Base-by-base conservation (phyloP, 148 eudicot genomes). In the Selenicereus undatus region DNA sequence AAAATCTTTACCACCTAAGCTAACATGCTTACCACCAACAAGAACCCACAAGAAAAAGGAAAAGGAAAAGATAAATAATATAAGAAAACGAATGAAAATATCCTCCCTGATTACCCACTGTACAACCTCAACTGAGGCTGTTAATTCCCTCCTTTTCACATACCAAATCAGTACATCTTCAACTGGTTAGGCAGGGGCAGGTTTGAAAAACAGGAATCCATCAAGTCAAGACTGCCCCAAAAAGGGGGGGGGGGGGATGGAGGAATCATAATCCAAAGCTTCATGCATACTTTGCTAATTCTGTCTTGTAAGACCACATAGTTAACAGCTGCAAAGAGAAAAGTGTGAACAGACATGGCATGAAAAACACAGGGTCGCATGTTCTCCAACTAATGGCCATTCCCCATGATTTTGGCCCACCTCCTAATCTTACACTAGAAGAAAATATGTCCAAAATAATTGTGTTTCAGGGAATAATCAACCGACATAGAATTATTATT, bases 371-470 rank as follows among this genome's bases (percentile, higher is more conserved):
- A 66, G 30, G 14, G 24, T 75, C 81, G 78, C 73, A 81, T 81
- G 86, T 48, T 52, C 64, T 80, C 42, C 79, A 76, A 77, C 54
- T 78, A 54, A 80, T 26, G 50, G 72, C 86, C 81, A 26, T 50
- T 81, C 51, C 86, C 81, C 86, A 84, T 84, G 84, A 50, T 84
- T 81, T 56, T 50, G 86, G 71, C 80, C 86, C 68, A 36, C 86
- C 82, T 69, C 30, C 9, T 7, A 29, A 32, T 42, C 79, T 81
- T 81, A 68, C 26, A 69, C 13, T 81, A 69, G 80, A 82, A 82
- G 64, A 62, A 42, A 64, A 39, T 52, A 29, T 22, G 24, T 29
- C 10, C 26, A 26, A n/a, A 24, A 17, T 17, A 14, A 21, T 65
- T 13, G 32, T 24, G 69, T 71, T 75, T 17, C 13, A 42, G 39